Evolutionary conservation across 2,329 filamentous ascomycete genomes (phyloP).

Genomic region (Trichophyton rubrum): DNA sequence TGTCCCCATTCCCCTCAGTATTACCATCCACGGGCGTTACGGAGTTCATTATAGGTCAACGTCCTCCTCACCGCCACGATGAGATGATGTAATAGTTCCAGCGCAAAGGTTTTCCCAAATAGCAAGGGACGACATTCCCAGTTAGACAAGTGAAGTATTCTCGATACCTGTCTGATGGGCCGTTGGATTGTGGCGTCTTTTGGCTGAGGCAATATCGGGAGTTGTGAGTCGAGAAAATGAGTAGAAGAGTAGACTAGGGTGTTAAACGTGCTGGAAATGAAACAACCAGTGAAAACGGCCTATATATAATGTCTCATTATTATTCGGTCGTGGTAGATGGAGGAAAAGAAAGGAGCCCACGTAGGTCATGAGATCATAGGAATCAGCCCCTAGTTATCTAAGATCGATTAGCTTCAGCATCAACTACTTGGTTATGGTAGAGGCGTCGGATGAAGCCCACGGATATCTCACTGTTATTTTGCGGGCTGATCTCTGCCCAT

Average conservation of each 20-base stretch:
- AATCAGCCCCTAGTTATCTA: neutral
- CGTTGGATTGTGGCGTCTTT: neutral
- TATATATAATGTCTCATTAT: neutral
- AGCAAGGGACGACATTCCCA: conserved; percentile 1
- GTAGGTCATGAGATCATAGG: neutral
- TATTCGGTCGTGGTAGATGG: neutral
- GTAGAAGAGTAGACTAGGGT: neutral
- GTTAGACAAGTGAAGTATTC: neutral
- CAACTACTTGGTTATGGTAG: neutral
- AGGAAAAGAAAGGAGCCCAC: neutral
- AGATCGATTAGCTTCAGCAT: neutral
- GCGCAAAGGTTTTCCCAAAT: neutral
- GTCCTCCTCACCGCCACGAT: neutral
- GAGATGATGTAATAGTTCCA: neutral
- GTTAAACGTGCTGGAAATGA: neutral
- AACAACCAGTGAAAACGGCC: neutral
- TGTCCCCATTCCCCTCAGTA: neutral
- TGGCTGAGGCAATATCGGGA: neutral
- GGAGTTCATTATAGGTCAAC: conserved; percentile 3
- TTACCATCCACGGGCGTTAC: neutral
- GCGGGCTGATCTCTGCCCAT: neutral
- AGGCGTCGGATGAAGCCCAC: neutral
- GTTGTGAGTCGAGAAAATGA: too few species aligned
- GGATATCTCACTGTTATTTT: neutral
- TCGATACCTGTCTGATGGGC: neutral